Evolutionary conservation across 441 rosid species (phyloP).

Genomic region (Pelargonium citronellum): DNA sequence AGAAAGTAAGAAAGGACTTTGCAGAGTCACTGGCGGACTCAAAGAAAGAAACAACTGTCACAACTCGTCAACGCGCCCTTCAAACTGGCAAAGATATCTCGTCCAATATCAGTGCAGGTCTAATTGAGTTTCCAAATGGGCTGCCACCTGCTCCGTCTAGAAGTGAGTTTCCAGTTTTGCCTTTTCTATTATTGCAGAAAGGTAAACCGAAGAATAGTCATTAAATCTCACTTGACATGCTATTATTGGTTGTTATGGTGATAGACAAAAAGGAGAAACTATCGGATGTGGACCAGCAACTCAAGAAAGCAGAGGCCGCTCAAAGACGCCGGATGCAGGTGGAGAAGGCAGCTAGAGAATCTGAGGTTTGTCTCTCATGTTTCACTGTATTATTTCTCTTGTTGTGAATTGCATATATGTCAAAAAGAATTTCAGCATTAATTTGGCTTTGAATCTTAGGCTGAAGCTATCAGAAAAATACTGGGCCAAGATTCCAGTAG

Average conservation of each 20-base stretch:
- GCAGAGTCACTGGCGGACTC: constrained; percentile 45
- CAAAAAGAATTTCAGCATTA: neutral
- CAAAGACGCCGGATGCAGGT: constrained; percentile 82
- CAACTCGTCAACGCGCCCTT: constrained; percentile 90
- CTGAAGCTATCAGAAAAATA: constrained; percentile 84
- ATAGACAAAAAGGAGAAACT: constrained; percentile 82
- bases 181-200: constrained; percentile 1
- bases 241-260: constrained; percentile 11
- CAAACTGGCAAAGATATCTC: constrained; percentile 65
- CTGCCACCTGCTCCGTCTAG: constrained; percentile 83
- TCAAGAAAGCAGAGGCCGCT: constrained; percentile 86
- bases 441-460: constrained; percentile 35
- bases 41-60: constrained; percentile 62
- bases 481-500: constrained; percentile 90
- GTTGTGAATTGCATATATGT: neutral
- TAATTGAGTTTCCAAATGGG: constrained; percentile 85
- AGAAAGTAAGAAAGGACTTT: constrained; percentile 55
- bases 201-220: neutral
- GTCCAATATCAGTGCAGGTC: constrained; percentile 33
- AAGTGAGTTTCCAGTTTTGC: constrained; percentile 43
- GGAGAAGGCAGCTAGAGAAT: constrained; percentile 81
- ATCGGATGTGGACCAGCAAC: constrained; percentile 69
- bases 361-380: constrained; percentile 52
- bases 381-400: neutral
- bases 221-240: neutral